A percentile compares a stretch with the other conserved stretches of the same genome.
Conservation (phyloP, 2,329 filamentous ascomycete species). For the Xylaria sp. region DNA sequence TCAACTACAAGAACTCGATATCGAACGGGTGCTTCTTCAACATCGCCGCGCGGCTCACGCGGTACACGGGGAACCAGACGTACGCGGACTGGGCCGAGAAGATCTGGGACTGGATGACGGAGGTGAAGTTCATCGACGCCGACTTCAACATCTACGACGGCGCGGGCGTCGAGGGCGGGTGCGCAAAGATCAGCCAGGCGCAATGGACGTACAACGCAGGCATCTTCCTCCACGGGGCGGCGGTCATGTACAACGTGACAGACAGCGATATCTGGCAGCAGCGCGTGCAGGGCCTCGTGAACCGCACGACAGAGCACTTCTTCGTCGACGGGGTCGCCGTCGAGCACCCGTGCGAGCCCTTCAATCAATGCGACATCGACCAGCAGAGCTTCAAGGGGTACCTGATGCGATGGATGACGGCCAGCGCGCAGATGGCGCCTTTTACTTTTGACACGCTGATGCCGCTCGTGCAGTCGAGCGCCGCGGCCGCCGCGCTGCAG, state of each 20-base stretch:
- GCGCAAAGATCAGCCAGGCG: conserved; percentile 63
- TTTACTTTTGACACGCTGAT: conserved; percentile 61
- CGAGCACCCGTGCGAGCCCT: conserved; percentile 73
- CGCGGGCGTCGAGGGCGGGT: conserved; percentile 56
- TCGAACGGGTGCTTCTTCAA: conserved; percentile 78
- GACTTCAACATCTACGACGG: conserved; percentile 69
- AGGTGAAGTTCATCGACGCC: conserved; percentile 65
- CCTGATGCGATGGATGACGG: conserved; percentile 72
- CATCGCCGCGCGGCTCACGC: conserved; percentile 74
- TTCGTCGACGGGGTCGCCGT: conserved; percentile 66
- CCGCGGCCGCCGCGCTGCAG: conserved; percentile 60
- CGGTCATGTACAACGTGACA: conserved; percentile 73
- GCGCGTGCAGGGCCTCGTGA: conserved; percentile 68
- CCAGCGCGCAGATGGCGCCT: conserved; percentile 64
- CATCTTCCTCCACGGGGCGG: conserved; percentile 69
- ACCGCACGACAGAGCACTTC: conserved; percentile 63
- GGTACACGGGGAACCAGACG: conserved; percentile 81
- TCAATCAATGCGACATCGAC: conserved; percentile 72
- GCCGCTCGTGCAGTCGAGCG: conserved; percentile 62
- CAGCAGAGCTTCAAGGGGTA: conserved; percentile 82
- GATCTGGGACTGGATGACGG: conserved; percentile 72
- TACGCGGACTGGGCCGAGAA: conserved; percentile 80
- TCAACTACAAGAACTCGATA: conserved; percentile 74
- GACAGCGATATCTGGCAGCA: conserved; percentile 64
- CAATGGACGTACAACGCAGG: conserved; percentile 79